Evolutionary conservation across 179 eudicot genomes (phyloP), one percentile per base, ranked within the genome.

Genomic region (Spergularia azorica): DNA sequence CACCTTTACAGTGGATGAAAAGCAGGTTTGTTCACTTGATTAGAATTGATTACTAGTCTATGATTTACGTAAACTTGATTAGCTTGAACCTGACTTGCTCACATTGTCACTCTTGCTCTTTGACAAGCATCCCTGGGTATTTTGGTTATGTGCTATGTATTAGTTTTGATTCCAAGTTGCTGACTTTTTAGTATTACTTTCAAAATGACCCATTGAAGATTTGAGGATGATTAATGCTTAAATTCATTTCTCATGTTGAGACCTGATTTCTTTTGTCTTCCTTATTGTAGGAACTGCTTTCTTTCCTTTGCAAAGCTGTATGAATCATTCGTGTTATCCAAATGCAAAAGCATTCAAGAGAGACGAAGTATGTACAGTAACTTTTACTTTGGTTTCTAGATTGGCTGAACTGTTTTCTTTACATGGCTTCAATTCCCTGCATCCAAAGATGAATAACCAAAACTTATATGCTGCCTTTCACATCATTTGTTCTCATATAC

Each of bases 331-430:
- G 1, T 95, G 99, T 76, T 48, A 65, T 76, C 99, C 99, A 41
- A 90, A 90, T 90, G 98, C 96, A 1, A 95, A 85, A 82, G 99
- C 99, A 75, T 95, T 91, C 81, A 95, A 95, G 82, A 87, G 97
- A 73, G 99, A 95, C 4, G 95, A 87, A 93, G 99, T 95, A 89
- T 73, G 78, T 75, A 39, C 56, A 38, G 20, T n/a, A 59, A 17
- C 2, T 16, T 51, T 2, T 20, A 10, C 52, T 52, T 59, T 26
- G 1, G 12, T 63, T 64, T 21, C 12, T 38, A 9, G 21, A 26
- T 72, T 21, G 16, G 5, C 73, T 71, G 54, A 26, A 16, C 54
- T 74, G 1, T 63, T 16, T 70, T 26, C 54, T 16, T 61, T 13
- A 6, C 50, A 15, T 43, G 17, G 11, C 3, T 46, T 60, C 36